Evolutionary conservation across 176 grass and related monocot genomes (phyloP).

Genomic region (Lolium rigidum): DNA sequence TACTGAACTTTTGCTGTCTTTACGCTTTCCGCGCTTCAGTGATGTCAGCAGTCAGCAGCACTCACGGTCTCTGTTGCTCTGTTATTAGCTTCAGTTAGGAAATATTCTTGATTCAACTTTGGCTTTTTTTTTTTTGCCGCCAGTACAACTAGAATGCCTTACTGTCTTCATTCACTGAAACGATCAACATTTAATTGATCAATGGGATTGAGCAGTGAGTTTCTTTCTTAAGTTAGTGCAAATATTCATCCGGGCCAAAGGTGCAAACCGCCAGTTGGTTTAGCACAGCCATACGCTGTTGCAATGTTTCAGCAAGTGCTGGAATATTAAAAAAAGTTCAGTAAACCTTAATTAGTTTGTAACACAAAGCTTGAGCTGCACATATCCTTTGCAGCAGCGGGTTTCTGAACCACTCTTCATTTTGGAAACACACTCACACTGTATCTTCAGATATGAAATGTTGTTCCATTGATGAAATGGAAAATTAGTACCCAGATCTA

Average conservation of each 20-base stretch:
- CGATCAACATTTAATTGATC: background rate
- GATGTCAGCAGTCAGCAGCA: background rate
- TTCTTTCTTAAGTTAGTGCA: background rate
- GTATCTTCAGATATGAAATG: background rate
- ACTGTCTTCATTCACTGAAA: background rate
- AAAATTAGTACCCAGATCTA: background rate
- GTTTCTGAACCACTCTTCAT: background rate
- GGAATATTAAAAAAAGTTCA: background rate
- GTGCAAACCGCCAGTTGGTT: background rate
- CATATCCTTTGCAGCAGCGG: background rate
- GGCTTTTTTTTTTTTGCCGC: too few relatives aligned
- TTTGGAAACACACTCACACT: background rate
- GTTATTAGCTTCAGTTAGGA: background rate
- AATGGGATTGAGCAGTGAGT: background rate
- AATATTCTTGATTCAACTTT: background rate
- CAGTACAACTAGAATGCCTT: too few relatives aligned
- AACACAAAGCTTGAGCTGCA: too few relatives aligned
- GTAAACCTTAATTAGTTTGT: background rate
- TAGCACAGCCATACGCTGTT: constrained; percentile 1
- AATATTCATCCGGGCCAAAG: too few relatives aligned
- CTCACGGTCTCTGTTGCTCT: background rate
- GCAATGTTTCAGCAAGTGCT: background rate
- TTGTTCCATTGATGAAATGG: background rate
- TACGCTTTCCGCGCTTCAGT: too few relatives aligned
- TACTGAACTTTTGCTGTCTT: too few relatives aligned